These are phyloP conservation scores for Helicosporidium sp. DNA, from an alignment of 139 green algal genomes.

Conservation along the genomic window DNA sequence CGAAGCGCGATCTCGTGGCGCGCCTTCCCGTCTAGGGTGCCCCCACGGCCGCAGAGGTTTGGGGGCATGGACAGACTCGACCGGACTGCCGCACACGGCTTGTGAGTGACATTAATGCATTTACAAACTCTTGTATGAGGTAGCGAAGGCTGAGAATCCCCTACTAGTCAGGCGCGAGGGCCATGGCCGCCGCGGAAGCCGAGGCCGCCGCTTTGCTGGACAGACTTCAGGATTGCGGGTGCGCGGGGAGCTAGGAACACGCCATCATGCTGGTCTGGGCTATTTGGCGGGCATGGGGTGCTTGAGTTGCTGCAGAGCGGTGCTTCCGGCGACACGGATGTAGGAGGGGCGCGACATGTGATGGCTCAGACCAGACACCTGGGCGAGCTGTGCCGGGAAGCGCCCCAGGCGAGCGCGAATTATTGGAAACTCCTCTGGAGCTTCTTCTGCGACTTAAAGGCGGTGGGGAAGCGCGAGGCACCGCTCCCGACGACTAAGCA, in stretches of 20 bases:
- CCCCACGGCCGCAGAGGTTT: neutral
- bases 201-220: constrained; percentile 9
- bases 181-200: neutral
- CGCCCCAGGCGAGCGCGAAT: neutral
- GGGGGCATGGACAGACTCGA: too few species aligned
- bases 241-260: neutral
- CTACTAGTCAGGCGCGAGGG: neutral
- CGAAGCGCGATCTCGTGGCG: neutral
- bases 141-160: neutral
- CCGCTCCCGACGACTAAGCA: too few species aligned
- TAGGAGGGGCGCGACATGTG: neutral
- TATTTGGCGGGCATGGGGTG: too few species aligned
- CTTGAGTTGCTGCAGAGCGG: too few species aligned
- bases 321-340: neutral
- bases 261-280: neutral
- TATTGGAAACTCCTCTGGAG: too few species aligned
- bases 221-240: constrained; percentile 7
- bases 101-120: too few species aligned
- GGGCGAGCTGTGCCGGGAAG: neutral
- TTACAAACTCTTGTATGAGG: too few species aligned
- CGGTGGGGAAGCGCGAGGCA: too few species aligned
- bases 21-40: neutral
- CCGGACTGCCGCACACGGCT: too few species aligned
- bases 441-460: too few species aligned
- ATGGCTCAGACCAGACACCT: neutral